Conservation (phyloP, 1,284 basidiomycete genomes). For the Ganoderma sinense region DNA sequence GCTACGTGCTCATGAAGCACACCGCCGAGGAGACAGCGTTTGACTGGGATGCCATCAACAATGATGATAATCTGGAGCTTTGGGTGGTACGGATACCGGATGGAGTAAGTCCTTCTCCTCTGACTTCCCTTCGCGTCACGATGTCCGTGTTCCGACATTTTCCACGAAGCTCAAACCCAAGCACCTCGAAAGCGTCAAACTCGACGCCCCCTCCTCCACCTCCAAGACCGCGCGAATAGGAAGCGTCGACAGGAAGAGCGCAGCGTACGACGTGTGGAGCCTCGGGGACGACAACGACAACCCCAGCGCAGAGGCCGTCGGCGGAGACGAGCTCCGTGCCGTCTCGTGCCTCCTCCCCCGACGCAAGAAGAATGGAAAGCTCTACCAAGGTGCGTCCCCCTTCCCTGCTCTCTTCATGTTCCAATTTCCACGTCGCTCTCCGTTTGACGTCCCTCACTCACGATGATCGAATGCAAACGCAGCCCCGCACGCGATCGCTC, state of each 20-base stretch:
- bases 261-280: slow-evolving; percentile 70
- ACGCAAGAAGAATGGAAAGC: slow-evolving; percentile 61
- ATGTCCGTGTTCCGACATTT: neutral
- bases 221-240: slow-evolving; percentile 49
- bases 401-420: neutral
- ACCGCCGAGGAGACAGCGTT: slow-evolving; percentile 58
- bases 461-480: neutral
- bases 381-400: slow-evolving; percentile 59
- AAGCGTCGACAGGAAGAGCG: slow-evolving; percentile 56
- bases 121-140: neutral
- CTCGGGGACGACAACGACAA: slow-evolving; percentile 49
- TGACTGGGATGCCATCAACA: slow-evolving; percentile 72
- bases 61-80: slow-evolving; percentile 67
- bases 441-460: neutral
- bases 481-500: slow-evolving; percentile 67
- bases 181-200: slow-evolving; percentile 57
- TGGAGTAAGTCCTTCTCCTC: slow-evolving; percentile 51
- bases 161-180: slow-evolving; percentile 66
- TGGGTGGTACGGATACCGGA: slow-evolving; percentile 76
- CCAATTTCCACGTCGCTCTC: neutral
- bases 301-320: slow-evolving; percentile 41
- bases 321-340: slow-evolving; percentile 68
- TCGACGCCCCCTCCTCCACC: slow-evolving; percentile 52
- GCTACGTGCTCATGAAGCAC: slow-evolving; percentile 52
- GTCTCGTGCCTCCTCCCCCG: slow-evolving; percentile 71